Conservation (phyloP, 106 monocot species). For the Vanilla planifolia region DNA sequence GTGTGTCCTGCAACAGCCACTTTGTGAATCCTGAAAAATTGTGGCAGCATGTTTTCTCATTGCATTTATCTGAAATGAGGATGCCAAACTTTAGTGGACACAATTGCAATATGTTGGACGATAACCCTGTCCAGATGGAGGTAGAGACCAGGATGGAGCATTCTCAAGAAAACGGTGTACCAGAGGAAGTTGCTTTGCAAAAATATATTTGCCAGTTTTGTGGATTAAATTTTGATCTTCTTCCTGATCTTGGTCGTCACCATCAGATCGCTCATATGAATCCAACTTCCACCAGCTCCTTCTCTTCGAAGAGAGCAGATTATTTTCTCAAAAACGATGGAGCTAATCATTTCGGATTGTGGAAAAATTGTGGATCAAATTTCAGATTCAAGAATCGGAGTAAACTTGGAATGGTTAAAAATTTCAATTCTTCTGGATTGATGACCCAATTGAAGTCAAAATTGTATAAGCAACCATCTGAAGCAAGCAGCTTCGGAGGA, state of each 20-base stretch:
- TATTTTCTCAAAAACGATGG: conserved; percentile 43
- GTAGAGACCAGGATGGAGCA: conserved; percentile 10
- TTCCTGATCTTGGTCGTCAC: conserved; percentile 81
- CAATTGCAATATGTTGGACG: background rate
- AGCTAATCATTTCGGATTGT: conserved; percentile 45
- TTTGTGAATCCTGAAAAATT: conserved; percentile 54
- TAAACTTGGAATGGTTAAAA: conserved; percentile 34
- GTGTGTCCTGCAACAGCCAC: conserved; percentile 70
- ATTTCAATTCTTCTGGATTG: conserved; percentile 33
- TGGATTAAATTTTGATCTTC: conserved; percentile 78
- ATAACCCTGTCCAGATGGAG: conserved; percentile 18
- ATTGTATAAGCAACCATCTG: conserved; percentile 35
- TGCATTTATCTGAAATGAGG: conserved; percentile 53
- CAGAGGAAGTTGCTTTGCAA: conserved; percentile 20
- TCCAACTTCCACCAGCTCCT: conserved; percentile 22
- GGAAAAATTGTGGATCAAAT: conserved; percentile 30
- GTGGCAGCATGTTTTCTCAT: conserved; percentile 81
- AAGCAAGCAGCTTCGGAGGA: conserved; percentile 38
- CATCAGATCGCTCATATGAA: conserved; percentile 76
- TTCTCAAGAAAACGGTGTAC: conserved; percentile 11
- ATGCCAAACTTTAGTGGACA: conserved; percentile 17
- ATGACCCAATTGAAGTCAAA: conserved; percentile 27
- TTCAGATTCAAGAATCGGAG: conserved; percentile 41
- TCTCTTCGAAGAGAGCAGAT: conserved; percentile 33
- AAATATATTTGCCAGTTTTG: conserved; percentile 62